A percentile compares a stretch with the other conserved stretches of the same genome.
Conservation (phyloP, 176 grass and related monocot species). For the Eleusine indica region DNA sequence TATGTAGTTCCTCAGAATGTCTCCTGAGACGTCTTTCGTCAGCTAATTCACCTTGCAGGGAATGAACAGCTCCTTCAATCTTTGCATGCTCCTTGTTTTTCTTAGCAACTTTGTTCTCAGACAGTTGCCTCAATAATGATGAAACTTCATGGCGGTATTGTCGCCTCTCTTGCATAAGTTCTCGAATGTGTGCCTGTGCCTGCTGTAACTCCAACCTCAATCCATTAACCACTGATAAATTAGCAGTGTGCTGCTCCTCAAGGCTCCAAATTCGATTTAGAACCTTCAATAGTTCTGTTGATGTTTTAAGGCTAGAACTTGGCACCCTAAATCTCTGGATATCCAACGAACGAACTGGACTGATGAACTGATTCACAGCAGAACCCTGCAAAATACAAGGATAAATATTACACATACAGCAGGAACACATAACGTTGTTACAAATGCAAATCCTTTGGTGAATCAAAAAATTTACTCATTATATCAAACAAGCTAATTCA, state of each 20-base stretch:
- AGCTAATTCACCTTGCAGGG: constrained; percentile 63
- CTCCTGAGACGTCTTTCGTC: constrained; percentile 67
- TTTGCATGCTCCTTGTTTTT: constrained; percentile 71
- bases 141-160: constrained; percentile 55
- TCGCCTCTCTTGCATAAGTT: constrained; percentile 55
- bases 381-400: constrained; percentile 52
- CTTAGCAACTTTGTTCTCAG: constrained; percentile 60
- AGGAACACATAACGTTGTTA: neutral
- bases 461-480: neutral
- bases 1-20: constrained; percentile 61
- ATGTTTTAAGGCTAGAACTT: constrained; percentile 62
- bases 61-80: constrained; percentile 51
- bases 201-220: constrained; percentile 72
- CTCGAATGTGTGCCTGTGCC: constrained; percentile 60
- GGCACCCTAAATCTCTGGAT: constrained; percentile 54
- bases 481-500: constrained; percentile 14
- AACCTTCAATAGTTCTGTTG: constrained; percentile 85
- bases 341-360: constrained; percentile 55
- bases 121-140: constrained; percentile 56
- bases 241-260: constrained; percentile 77
- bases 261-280: constrained; percentile 90
- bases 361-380: constrained; percentile 49
- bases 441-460: constrained; percentile 10
- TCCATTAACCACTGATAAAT: constrained; percentile 55
- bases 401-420: constrained; percentile 2